Evolutionary conservation across 805 yeast species (phyloP).

Genomic region (Vanderwaltozyma tropicalis): DNA sequence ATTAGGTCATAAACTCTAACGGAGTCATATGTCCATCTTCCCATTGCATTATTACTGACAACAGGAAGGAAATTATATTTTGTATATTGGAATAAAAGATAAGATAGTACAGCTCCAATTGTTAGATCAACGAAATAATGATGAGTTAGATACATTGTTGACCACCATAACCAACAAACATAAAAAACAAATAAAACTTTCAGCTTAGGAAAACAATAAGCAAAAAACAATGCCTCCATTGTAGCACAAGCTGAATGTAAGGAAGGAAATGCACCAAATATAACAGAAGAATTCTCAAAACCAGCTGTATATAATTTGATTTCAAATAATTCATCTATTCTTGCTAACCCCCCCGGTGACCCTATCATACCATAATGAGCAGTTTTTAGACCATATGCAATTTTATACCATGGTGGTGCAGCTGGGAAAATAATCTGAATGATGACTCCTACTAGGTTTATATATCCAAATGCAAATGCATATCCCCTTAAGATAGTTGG

Average conservation of each 20-base stretch:
- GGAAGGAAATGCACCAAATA: constrained; percentile 84
- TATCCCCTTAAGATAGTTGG: constrained; percentile 75
- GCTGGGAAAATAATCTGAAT: constrained; percentile 79
- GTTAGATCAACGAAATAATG: constrained; percentile 89
- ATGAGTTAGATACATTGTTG: constrained; percentile 94
- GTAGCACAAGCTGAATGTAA: constrained; percentile 93
- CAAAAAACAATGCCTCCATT: constrained; percentile 79
- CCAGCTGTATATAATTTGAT: constrained; percentile 73
- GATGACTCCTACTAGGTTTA: constrained; percentile 78
- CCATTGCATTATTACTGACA: constrained; percentile 39
- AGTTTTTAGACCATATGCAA: constrained; percentile 70
- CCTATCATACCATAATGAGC: constrained; percentile 89
- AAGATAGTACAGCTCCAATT: constrained; percentile 79
- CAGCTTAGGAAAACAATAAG: constrained; percentile 67
- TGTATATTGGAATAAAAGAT: constrained; percentile 58
- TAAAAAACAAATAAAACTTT: constrained; percentile 60
- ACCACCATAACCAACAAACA: constrained; percentile 93
- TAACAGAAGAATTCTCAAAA: constrained; percentile 78
- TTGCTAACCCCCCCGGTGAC: constrained; percentile 86
- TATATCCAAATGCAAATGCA: constrained; percentile 89
- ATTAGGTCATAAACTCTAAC: constrained; percentile 28
- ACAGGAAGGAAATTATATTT: constrained; percentile 60
- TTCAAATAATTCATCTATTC: constrained; percentile 73
- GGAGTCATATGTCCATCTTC: constrained; percentile 57
- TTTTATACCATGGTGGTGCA: constrained; percentile 96